These are phyloP conservation scores for Stagonosporopsis tanaceti DNA, from an alignment of 2,329 filamentous ascomycete genomes.

Conservation along the genomic window DNA sequence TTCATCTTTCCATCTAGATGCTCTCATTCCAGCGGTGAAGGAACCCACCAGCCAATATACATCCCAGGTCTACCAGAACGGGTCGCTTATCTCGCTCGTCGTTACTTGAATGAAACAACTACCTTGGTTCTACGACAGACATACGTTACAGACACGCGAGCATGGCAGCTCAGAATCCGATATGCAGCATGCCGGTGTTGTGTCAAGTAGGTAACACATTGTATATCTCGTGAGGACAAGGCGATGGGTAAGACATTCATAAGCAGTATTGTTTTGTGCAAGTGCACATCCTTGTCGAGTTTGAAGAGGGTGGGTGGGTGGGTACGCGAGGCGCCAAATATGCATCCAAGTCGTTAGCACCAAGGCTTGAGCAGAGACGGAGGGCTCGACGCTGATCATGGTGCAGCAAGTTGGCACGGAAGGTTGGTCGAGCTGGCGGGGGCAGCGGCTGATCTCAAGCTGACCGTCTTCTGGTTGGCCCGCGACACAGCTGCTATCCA, in stretches of 20 bases:
- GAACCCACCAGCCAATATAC: background rate
- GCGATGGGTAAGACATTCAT: constrained; percentile 2
- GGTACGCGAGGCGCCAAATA: constrained; percentile 21
- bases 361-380: constrained; percentile 28
- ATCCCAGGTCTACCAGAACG: constrained; percentile 2
- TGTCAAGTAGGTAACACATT: background rate
- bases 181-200: constrained; percentile 10
- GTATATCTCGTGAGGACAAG: background rate
- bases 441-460: constrained; percentile 15
- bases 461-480: constrained; percentile 11
- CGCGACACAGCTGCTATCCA: constrained; percentile 19
- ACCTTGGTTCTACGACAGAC: constrained; percentile 11
- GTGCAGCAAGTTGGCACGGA: constrained; percentile 29
- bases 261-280: constrained; percentile 19
- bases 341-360: constrained; percentile 25
- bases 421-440: constrained; percentile 34
- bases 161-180: background rate
- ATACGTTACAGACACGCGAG: constrained; percentile 3
- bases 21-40: constrained; percentile 22
- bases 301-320: constrained; percentile 13
- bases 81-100: constrained; percentile 14
- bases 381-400: constrained; percentile 28
- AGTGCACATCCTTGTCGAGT: constrained; percentile 14
- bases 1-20: background rate
- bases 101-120: constrained; percentile 18